These are phyloP conservation scores for Dactylellina cionopaga DNA, from an alignment of 2,329 filamentous ascomycete genomes.

Conservation along the genomic window DNA sequence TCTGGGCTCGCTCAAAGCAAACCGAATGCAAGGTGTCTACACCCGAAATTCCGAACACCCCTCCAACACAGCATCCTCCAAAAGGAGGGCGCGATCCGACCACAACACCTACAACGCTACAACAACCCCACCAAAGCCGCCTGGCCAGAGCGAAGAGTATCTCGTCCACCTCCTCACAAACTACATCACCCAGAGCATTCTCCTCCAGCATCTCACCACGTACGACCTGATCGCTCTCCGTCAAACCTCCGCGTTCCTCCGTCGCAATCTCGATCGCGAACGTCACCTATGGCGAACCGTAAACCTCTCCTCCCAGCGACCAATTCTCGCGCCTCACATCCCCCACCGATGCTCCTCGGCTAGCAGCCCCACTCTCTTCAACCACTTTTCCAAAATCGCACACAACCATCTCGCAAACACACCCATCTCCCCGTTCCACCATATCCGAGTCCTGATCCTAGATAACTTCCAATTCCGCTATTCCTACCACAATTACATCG, in stretches of 20 bases:
- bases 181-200: slow-evolving; percentile 28
- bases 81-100: not conserved
- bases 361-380: not conserved
- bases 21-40: slow-evolving; percentile 21
- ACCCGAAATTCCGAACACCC: not conserved
- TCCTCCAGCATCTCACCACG: slow-evolving; percentile 34
- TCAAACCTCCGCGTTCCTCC: slow-evolving; percentile 36
- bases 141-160: slow-evolving; percentile 1
- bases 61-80: not conserved
- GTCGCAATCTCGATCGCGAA: slow-evolving; percentile 36
- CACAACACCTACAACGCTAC: not conserved
- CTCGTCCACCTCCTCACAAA: slow-evolving; percentile 33
- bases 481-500: slow-evolving; percentile 6
- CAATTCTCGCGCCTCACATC: not conserved
- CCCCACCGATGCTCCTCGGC: not conserved
- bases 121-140: not conserved
- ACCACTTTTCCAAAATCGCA: slow-evolving; percentile 12
- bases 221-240: slow-evolving; percentile 41
- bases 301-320: slow-evolving; percentile 35
- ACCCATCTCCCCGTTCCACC: slow-evolving; percentile 41
- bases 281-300: slow-evolving; percentile 32
- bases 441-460: slow-evolving; percentile 38
- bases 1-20: slow-evolving; percentile 46
- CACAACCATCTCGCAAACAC: slow-evolving; percentile 33
- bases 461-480: slow-evolving; percentile 33